Evolutionary conservation across 2,329 filamentous ascomycete genomes (phyloP).

Genomic region (Emergomyces orientalis): DNA sequence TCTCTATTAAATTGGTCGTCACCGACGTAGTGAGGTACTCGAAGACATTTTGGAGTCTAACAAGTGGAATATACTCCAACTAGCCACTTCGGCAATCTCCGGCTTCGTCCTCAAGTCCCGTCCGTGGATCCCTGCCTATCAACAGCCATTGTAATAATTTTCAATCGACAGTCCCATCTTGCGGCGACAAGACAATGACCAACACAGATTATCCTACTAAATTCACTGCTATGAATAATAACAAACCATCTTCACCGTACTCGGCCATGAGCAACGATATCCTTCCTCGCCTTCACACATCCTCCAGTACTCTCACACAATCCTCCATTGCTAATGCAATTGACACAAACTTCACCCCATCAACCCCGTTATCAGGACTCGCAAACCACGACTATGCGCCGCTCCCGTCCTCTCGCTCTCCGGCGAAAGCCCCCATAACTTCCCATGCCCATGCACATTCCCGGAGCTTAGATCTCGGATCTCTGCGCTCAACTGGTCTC

Average conservation of each 20-base stretch:
- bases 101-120: background rate
- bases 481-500: constrained; percentile 7
- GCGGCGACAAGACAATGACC: background rate
- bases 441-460: background rate
- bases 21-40: background rate
- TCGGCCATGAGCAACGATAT: background rate
- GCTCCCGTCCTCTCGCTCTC: background rate
- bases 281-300: constrained; percentile 9
- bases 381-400: constrained; percentile 6
- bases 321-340: constrained; percentile 13
- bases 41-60: background rate
- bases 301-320: constrained; percentile 15
- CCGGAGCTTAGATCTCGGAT: background rate
- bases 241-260: constrained; percentile 4
- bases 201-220: background rate
- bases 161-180: background rate
- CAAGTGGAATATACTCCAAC: background rate
- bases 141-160: background rate
- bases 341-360: constrained; percentile 12
- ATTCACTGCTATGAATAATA: background rate
- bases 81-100: constrained; percentile 5
- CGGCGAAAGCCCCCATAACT: constrained; percentile 1
- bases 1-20: background rate
- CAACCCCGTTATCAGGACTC: constrained; percentile 13
- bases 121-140: background rate